These are phyloP conservation scores for Olyra latifolia DNA, from an alignment of 176 grass and related monocot species.

Conservation along the genomic window DNA sequence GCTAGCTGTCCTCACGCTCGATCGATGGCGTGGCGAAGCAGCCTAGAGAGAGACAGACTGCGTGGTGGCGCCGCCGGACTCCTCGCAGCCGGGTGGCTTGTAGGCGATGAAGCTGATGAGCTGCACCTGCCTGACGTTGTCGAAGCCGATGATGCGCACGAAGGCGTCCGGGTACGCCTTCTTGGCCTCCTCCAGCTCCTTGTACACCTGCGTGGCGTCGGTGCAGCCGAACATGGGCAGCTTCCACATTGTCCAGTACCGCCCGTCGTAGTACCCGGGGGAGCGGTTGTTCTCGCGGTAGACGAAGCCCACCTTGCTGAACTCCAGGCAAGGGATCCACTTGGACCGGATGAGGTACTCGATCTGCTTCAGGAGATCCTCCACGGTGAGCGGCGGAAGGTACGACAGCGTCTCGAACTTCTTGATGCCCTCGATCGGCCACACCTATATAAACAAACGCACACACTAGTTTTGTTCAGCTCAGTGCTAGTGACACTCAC, in stretches of 20 bases:
- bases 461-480: too few relatives aligned
- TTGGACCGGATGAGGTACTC: slow-evolving; percentile 24
- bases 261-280: slow-evolving; percentile 42
- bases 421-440: neutral
- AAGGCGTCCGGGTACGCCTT: slow-evolving; percentile 46
- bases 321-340: slow-evolving; percentile 33
- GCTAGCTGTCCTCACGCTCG: too few relatives aligned
- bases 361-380: slow-evolving; percentile 29
- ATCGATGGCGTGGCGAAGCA: too few relatives aligned
- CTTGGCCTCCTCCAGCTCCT: slow-evolving; percentile 39
- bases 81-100: slow-evolving; percentile 37
- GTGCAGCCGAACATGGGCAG: slow-evolving; percentile 15
- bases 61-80: too few relatives aligned
- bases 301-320: slow-evolving; percentile 37
- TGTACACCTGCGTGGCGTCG: slow-evolving; percentile 32
- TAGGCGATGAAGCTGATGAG: slow-evolving; percentile 61
- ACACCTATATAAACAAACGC: neutral
- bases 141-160: slow-evolving; percentile 59
- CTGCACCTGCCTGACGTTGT: slow-evolving; percentile 57
- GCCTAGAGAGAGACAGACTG: too few relatives aligned
- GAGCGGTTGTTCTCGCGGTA: slow-evolving; percentile 34
- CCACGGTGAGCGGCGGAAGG: neutral
- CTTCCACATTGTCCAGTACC: slow-evolving; percentile 57
- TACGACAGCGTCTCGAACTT: slow-evolving; percentile 41
- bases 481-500: too few relatives aligned